These are phyloP conservation scores for Metschnikowia kofuensis DNA, from an alignment of 805 yeast genomes.

Conservation along the genomic window DNA sequence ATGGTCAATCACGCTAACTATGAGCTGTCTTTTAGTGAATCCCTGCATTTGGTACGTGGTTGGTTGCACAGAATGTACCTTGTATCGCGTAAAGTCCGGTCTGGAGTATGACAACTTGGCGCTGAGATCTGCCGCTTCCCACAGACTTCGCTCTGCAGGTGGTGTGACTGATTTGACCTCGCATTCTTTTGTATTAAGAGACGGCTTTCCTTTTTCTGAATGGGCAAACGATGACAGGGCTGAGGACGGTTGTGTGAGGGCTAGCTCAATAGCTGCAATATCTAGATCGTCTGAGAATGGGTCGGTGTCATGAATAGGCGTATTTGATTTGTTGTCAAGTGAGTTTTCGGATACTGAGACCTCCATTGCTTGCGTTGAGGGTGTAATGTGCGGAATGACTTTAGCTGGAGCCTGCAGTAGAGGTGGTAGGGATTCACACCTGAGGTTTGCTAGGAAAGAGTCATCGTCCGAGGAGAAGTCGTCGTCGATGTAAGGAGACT, in stretches of 20 bases:
- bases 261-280: conserved; percentile 11
- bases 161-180: conserved; percentile 35
- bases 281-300: conserved; percentile 21
- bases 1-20: conserved; percentile 49
- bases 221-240: conserved; percentile 8
- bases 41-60: conserved; percentile 29
- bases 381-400: too few species aligned
- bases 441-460: conserved; percentile 14
- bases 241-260: conserved; percentile 16
- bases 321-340: background rate
- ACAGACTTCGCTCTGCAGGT: background rate
- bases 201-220: too few species aligned
- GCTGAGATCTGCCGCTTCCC: background rate
- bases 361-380: too few species aligned
- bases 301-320: conserved; percentile 12
- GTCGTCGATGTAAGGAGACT: background rate
- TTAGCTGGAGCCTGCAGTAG: background rate
- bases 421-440: conserved; percentile 9
- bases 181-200: conserved; percentile 46
- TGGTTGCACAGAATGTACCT: conserved; percentile 34
- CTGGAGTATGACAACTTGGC: conserved; percentile 45
- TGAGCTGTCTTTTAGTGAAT: conserved; percentile 43
- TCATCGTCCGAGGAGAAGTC: conserved; percentile 28
- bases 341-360: background rate
- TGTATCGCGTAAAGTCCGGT: conserved; percentile 47